These are phyloP conservation scores for Clonostachys sp. DNA, from an alignment of 2,329 filamentous ascomycete genomes.

Conservation along the genomic window DNA sequence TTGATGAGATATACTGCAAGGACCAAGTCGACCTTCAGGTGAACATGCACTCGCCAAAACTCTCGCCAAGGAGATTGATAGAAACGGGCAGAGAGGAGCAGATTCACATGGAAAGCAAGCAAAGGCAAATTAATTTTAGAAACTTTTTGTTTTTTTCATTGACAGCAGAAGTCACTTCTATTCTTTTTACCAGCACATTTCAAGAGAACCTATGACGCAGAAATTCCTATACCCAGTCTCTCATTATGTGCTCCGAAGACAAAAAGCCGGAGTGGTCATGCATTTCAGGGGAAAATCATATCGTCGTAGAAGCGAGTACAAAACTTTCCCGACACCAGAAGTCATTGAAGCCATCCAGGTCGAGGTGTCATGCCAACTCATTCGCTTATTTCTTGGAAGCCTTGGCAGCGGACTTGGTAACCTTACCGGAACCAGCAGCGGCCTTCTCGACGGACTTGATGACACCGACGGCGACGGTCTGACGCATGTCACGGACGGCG, in stretches of 20 bases:
- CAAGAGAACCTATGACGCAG: slow-evolving; percentile 21
- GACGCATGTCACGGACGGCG: slow-evolving; percentile 98
- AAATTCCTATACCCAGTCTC: background rate
- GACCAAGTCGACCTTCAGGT: background rate
- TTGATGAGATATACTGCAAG: background rate
- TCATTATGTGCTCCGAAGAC: slow-evolving; percentile 32
- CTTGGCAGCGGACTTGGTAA: slow-evolving; percentile 70
- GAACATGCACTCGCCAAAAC: too few species aligned
- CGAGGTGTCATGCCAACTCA: slow-evolving; percentile 9
- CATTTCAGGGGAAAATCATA: slow-evolving; percentile 35
- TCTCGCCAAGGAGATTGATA: too few species aligned
- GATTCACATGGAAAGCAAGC: background rate
- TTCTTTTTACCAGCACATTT: slow-evolving; percentile 40
- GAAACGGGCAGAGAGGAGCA: too few species aligned
- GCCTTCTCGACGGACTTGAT: slow-evolving; percentile 82
- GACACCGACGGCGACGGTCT: slow-evolving; percentile 89
- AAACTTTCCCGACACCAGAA: slow-evolving; percentile 18
- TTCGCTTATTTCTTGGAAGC: slow-evolving; percentile 66
- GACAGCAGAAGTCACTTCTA: slow-evolving; percentile 16
- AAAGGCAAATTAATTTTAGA: background rate
- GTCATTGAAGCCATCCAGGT: slow-evolving; percentile 15
- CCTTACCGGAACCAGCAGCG: slow-evolving; percentile 53
- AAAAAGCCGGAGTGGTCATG: slow-evolving; percentile 34
- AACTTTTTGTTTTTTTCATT: slow-evolving; percentile 1
- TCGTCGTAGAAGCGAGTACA: slow-evolving; percentile 40